A percentile compares a stretch with the other conserved stretches of the same genome.
Conservation (phyloP, 2,329 filamentous ascomycete species). For the Scedosporium boydii region DNA sequence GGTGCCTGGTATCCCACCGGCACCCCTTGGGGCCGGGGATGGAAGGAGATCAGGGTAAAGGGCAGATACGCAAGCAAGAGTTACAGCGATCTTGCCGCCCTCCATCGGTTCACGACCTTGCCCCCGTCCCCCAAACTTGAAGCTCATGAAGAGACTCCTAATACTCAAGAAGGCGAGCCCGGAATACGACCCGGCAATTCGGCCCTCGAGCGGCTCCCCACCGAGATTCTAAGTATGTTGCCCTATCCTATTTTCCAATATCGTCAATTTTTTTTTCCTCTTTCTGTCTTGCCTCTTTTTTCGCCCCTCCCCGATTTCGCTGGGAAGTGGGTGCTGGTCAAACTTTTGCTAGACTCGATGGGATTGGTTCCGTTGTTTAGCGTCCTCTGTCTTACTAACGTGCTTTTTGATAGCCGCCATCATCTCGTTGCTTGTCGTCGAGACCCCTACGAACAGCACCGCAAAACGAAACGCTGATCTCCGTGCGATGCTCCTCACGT, state of each 20-base stretch:
- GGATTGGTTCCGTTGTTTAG: too few relatives aligned
- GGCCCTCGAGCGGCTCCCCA: slow-evolving; percentile 57
- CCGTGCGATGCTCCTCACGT: slow-evolving; percentile 67
- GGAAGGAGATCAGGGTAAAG: slow-evolving; percentile 52
- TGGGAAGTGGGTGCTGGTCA: not conserved
- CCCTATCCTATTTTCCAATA: not conserved
- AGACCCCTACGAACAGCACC: slow-evolving; percentile 63
- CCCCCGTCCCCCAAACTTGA: slow-evolving; percentile 9
- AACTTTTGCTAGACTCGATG: too few relatives aligned
- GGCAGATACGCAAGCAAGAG: slow-evolving; percentile 52
- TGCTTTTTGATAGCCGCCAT: slow-evolving; percentile 48
- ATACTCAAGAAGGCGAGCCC: slow-evolving; percentile 4
- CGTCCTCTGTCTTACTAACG: not conserved
- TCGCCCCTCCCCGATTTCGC: not conserved
- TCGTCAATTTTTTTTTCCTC: not conserved
- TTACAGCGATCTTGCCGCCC: slow-evolving; percentile 47
- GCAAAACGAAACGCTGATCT: slow-evolving; percentile 70
- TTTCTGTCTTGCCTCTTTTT: not conserved
- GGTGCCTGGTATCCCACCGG: slow-evolving; percentile 50
- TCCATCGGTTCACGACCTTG: slow-evolving; percentile 46
- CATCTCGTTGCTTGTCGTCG: slow-evolving; percentile 63
- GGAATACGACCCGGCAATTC: slow-evolving; percentile 33
- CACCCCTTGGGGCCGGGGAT: slow-evolving; percentile 41
- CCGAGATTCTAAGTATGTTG: slow-evolving; percentile 60
- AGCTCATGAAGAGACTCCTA: slow-evolving; percentile 8